Conservation (phyloP, 2,329 filamentous ascomycete species). For the Rachicladosporium sp. region DNA sequence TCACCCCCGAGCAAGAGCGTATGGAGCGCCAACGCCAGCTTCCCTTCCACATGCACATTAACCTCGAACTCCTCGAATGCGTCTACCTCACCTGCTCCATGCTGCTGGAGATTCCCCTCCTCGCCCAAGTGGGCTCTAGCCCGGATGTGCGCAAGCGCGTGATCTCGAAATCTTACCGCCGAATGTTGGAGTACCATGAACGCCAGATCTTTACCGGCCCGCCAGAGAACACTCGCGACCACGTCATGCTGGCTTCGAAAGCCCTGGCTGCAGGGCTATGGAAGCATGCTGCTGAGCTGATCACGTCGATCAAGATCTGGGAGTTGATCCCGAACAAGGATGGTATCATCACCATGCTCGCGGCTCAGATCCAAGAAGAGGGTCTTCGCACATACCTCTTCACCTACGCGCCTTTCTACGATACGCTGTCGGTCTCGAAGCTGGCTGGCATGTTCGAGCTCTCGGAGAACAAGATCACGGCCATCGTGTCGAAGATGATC, state of each 20-base stretch:
- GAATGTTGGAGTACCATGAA: constrained; percentile 99
- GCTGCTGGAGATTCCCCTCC: constrained; percentile 93
- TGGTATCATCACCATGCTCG: constrained; percentile 93
- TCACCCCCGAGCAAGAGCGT: constrained; percentile 94
- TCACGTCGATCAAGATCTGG: constrained; percentile 99
- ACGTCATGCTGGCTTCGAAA: constrained; percentile 98
- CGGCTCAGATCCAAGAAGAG: constrained; percentile 96
- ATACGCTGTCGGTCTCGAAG: constrained; percentile 78
- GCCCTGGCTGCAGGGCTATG: constrained; percentile 93
- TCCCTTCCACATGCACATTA: constrained; percentile 99
- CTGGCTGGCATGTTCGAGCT: constrained; percentile 94
- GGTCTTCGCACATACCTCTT: constrained; percentile 96
- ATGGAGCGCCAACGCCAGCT: constrained; percentile 94
- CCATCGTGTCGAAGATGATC: constrained; percentile 98
- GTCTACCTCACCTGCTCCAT: constrained; percentile 98
- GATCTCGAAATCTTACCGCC: constrained; percentile 98
- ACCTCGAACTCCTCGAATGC: constrained; percentile 93
- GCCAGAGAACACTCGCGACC: constrained; percentile 95
- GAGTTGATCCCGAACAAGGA: constrained; percentile 88
- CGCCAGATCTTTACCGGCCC: constrained; percentile 97
- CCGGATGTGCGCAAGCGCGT: constrained; percentile 95
- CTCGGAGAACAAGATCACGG: constrained; percentile 76
- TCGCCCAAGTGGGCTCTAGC: constrained; percentile 91
- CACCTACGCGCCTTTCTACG: constrained; percentile 98
- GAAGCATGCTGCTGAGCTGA: constrained; percentile 90